Percentiles rank a stretch among this genome's conserved stretches.
phyloP scores from a whole-genome alignment of 2,329 filamentous ascomycete genomes.

The Scolecobasidium constrictum region DNA sequence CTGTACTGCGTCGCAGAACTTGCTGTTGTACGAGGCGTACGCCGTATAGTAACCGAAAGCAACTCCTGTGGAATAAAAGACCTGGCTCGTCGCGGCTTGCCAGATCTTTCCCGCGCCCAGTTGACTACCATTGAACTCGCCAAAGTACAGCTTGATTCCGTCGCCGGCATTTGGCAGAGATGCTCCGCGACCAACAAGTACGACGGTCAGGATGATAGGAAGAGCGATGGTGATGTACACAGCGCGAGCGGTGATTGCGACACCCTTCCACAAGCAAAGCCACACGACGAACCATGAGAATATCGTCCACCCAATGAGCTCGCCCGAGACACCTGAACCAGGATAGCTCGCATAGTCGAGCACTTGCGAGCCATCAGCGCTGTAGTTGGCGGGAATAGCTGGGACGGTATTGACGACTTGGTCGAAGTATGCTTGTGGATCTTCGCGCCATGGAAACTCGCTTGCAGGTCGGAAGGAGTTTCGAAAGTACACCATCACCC shows the following conservation, averaged over 20 bases:
- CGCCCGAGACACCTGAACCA: conserved; percentile 36
- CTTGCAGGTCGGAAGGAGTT: conserved; percentile 44
- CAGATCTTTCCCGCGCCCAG: conserved; percentile 42
- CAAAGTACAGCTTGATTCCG: conserved; percentile 40
- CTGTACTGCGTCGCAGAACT: no score
- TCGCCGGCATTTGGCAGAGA: conserved; percentile 44
- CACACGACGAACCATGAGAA: conserved; percentile 52
- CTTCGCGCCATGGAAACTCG: conserved; percentile 43
- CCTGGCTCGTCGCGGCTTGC: conserved; percentile 50
- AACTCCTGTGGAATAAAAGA: conserved; percentile 49
- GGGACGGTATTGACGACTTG: conserved; percentile 38
- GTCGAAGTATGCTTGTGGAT: conserved; percentile 42
- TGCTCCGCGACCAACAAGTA: conserved; percentile 42
- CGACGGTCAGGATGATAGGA: conserved; percentile 45
- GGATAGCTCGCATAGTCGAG: conserved; percentile 37
- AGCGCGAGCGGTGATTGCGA: conserved; percentile 46
- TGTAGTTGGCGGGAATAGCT: conserved; percentile 28
- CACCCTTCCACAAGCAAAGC: conserved; percentile 48
- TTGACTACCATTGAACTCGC: conserved; percentile 38
- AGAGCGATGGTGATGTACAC: conserved; percentile 54
- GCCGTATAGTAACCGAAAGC: no score
- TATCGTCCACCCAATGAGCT: conserved; percentile 46
- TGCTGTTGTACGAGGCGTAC: no score
- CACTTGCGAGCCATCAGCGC: conserved; percentile 1
- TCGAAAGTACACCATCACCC: conserved; percentile 50